Evolutionary conservation across 306 rosid genomes (phyloP).

Genomic region (Ormosia emarginata): DNA sequence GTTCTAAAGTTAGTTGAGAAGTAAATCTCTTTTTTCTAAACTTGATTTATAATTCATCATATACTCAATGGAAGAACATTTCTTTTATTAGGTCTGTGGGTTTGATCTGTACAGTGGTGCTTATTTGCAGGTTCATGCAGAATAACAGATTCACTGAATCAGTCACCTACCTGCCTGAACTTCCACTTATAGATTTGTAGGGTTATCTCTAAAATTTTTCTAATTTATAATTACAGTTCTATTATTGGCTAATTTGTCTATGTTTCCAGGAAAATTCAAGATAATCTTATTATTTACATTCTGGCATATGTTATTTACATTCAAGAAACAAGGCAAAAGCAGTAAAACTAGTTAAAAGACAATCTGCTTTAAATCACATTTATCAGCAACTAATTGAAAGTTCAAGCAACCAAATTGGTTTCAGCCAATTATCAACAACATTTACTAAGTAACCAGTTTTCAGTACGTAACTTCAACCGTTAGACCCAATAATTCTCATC

Average conservation of each 20-base stretch:
- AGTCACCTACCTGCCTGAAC: no score
- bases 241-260: not conserved
- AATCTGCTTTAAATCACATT: not conserved
- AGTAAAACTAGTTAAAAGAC: not conserved
- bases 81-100: not conserved
- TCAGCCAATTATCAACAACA: not conserved
- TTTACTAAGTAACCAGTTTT: not conserved
- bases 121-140: slow-evolving; percentile 36
- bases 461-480: not conserved
- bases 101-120: not conserved
- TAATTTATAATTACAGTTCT: no score
- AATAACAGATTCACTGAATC: no score
- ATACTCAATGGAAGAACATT: not conserved
- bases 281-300: not conserved
- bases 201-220: no score
- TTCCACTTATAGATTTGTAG: no score
- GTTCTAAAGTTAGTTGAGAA: no score
- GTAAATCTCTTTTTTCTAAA: not conserved
- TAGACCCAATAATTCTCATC: not conserved
- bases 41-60: not conserved
- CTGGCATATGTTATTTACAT: no score
- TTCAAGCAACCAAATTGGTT: not conserved
- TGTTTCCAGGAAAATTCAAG: no score
- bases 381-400: not conserved
- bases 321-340: not conserved